A percentile compares a stretch with the other conserved stretches of the same genome.
Evolutionary conservation across 2,329 filamentous ascomycete species (phyloP).

Genomic region (Claviceps sp.): DNA sequence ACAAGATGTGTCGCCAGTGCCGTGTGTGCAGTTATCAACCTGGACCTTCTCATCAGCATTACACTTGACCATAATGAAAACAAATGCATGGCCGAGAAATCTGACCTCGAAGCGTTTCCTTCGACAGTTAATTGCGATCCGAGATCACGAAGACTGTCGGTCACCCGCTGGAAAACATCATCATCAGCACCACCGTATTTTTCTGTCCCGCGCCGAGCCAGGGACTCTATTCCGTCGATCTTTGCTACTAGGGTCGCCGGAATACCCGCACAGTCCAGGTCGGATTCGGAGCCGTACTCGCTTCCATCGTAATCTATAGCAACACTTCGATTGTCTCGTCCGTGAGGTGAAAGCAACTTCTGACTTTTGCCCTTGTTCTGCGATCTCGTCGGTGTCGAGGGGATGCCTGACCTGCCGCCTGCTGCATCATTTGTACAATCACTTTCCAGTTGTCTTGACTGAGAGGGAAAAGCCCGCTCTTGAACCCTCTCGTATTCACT

Average conservation of each 20-base stretch:
- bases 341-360: constrained; percentile 28
- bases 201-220: constrained; percentile 53
- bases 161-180: constrained; percentile 54
- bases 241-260: constrained; percentile 51
- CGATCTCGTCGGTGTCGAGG: constrained; percentile 18
- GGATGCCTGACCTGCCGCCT: constrained; percentile 6
- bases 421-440: neutral
- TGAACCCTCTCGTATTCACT: constrained; percentile 32
- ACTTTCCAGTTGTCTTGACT: constrained; percentile 1
- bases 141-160: constrained; percentile 57
- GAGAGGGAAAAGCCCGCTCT: neutral
- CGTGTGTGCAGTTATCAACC: constrained; percentile 62
- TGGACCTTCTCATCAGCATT: constrained; percentile 19
- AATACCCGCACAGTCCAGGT: constrained; percentile 56
- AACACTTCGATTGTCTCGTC: constrained; percentile 35
- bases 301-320: constrained; percentile 56
- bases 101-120: constrained; percentile 55
- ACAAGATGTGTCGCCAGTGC: constrained; percentile 61
- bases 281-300: constrained; percentile 60
- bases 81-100: neutral
- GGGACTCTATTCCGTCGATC: constrained; percentile 59
- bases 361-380: constrained; percentile 27
- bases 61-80: neutral
- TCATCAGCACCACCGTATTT: constrained; percentile 52
- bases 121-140: constrained; percentile 61